Evolutionary conservation across 176 grass and related monocot species (phyloP).

Genomic region (Musa schizocarpa): DNA sequence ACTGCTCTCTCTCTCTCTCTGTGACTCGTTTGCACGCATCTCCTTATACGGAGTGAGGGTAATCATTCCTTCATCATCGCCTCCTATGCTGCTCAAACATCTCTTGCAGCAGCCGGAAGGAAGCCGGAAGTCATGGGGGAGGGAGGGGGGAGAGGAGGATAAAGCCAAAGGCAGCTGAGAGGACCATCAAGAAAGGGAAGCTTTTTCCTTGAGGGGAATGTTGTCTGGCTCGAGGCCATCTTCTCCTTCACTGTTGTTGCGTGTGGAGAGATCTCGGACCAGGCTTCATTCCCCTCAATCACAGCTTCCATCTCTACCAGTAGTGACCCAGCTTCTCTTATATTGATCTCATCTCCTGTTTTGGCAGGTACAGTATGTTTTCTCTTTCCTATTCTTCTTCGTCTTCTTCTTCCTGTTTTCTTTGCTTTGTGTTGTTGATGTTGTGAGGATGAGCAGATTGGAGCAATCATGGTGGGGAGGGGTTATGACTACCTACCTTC

Average conservation of each 20-base stretch:
- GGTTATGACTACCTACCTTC: neutral
- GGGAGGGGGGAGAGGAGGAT: neutral
- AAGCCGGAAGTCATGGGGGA: neutral
- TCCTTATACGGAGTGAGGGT: neutral
- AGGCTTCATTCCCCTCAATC: conserved; percentile 99
- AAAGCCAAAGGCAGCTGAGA: neutral
- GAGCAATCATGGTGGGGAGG: neutral
- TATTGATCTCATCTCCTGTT: neutral
- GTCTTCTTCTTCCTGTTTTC: neutral
- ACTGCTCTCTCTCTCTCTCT: neutral
- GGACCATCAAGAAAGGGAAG: neutral
- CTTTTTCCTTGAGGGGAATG: conserved; percentile 15
- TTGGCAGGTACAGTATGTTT: neutral
- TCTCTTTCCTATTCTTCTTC: neutral
- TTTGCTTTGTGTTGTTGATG: neutral
- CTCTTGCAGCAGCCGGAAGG: neutral
- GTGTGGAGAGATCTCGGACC: conserved; percentile 64
- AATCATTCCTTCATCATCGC: conserved; percentile 21
- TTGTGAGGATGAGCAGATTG: neutral
- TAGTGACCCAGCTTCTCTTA: neutral
- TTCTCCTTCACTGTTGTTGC: neutral
- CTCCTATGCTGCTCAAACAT: no score
- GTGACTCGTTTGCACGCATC: neutral
- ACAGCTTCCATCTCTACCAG: conserved; percentile 33
- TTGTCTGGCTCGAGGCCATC: conserved; percentile 17